Evolutionary conservation across 2,329 filamentous ascomycete species (phyloP), one percentile per base, ranked within the genome.

Genomic region (Ceratocystiopsis sp.): DNA sequence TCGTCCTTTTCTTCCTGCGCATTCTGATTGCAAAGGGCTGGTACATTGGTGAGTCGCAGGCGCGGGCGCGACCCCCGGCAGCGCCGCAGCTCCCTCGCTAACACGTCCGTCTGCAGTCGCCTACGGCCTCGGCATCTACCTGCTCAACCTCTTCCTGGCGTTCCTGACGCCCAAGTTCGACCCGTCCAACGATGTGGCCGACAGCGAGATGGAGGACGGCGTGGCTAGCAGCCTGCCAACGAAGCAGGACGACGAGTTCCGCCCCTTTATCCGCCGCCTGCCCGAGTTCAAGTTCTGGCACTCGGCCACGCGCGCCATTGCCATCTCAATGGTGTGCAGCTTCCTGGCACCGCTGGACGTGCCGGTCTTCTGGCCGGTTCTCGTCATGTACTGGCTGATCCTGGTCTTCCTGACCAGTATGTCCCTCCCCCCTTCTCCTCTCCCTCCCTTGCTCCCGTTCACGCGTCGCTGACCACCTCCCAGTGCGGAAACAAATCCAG

Each of bases 201-300:
- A 98, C 61, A 91, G 86, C 59, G 87, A 93, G 51, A 89, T 96
- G 73, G 91, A 98, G 64, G 89, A 95, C 54, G 91, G 91, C 48
- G 73, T 84, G 15, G 76, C 77, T 25, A 80, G 80, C 43, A 75
- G 76, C 21, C 76, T 98, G 37, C 91, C 91, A 19, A 96, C 86
- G 45, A 95, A 94, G 67, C 79, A 85, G 54, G 89, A 96, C 57
- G 87, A 98, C 57, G 91, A 98, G 67, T 98, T 98, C 70, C 78
- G 86, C 50, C 91, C 91, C 4, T 98, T 98, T 58, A 95, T 98
- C 59, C 78, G 91, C 57, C 76, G 91, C 47, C 76, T 98, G 19
- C 91, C 91, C 44, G 91, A 98, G 65, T 98, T 98, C 75, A 98
- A 98, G 73, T 98, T 98, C 71, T 98, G 91, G 91, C 85, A 95